phyloP scores from a whole-genome alignment of 768 basidiomycete genomes.

The Amyloporia xantha region DNA sequence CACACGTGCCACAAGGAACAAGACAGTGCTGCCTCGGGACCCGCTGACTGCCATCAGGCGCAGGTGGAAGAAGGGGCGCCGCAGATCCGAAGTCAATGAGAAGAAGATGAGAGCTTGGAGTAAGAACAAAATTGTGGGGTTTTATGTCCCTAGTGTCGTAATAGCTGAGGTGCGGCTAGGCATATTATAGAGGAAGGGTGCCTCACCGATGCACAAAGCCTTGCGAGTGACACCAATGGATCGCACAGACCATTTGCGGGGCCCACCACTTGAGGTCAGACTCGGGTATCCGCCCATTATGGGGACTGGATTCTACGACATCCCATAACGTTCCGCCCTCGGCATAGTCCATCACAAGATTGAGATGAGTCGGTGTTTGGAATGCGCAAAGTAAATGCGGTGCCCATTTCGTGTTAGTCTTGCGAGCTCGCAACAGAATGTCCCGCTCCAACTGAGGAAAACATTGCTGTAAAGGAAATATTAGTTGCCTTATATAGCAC shows the following conservation, averaged over 20 bases:
- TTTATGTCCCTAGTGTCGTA: slow-evolving; percentile 72
- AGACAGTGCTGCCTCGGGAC: slow-evolving; percentile 63
- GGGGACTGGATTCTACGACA: slow-evolving; percentile 68
- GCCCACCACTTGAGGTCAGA: slow-evolving; percentile 77
- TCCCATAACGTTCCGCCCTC: slow-evolving; percentile 88
- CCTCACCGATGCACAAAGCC: slow-evolving; percentile 85
- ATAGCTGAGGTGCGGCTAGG: background rate
- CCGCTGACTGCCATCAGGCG: slow-evolving; percentile 47
- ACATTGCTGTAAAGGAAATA: slow-evolving; percentile 57
- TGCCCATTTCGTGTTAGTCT: slow-evolving; percentile 49
- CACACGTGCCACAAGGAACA: slow-evolving; percentile 87
- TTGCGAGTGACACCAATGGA: slow-evolving; percentile 86
- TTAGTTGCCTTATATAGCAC: background rate
- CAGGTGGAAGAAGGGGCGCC: slow-evolving; percentile 59
- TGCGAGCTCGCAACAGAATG: slow-evolving; percentile 58
- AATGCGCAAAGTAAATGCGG: slow-evolving; percentile 86
- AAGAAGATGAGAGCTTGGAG: slow-evolving; percentile 55
- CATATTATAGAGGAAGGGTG: too few species aligned
- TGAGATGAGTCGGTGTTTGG: slow-evolving; percentile 68
- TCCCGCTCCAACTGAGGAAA: slow-evolving; percentile 77
- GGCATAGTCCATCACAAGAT: slow-evolving; percentile 78
- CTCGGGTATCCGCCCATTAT: slow-evolving; percentile 56
- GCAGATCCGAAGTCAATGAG: slow-evolving; percentile 95
- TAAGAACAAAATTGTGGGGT: slow-evolving; percentile 91
- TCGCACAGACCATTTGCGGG: slow-evolving; percentile 76